Evolutionary conservation across 2,329 filamentous ascomycete genomes (phyloP).

Genomic region (Lizonia empirigonia): DNA sequence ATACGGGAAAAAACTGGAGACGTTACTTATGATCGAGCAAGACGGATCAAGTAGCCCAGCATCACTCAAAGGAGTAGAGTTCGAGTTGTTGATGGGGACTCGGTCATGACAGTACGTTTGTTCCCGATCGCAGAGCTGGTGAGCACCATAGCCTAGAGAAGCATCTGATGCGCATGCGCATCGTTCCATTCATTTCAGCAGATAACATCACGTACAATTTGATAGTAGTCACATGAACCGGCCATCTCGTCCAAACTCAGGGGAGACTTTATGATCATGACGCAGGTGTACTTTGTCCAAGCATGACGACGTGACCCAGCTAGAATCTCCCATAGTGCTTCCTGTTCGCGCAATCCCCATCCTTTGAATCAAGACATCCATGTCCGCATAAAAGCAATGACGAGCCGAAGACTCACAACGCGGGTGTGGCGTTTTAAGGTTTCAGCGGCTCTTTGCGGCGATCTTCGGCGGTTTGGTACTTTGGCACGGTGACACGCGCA

Average conservation of each 20-base stretch:
- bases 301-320: too few relatives aligned
- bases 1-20: background rate
- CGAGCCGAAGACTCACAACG: background rate
- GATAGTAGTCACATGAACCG: too few relatives aligned
- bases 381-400: background rate
- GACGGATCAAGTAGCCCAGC: too few relatives aligned
- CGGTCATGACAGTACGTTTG: background rate
- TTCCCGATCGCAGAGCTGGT: too few relatives aligned
- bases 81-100: too few relatives aligned
- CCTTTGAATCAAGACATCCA: too few relatives aligned
- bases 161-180: background rate
- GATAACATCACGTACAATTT: background rate
- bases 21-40: background rate
- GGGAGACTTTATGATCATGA: too few relatives aligned
- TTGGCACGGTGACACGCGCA: background rate
- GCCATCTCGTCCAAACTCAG: too few relatives aligned
- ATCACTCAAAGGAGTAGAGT: background rate
- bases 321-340: too few relatives aligned
- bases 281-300: too few relatives aligned
- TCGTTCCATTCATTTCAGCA: background rate
- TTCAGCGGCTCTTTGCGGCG: constrained; percentile 12
- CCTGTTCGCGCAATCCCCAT: too few relatives aligned
- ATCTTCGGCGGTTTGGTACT: constrained; percentile 10
- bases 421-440: constrained; percentile 3
- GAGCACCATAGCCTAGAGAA: too few relatives aligned